Evolutionary conservation across 2,329 filamentous ascomycete species (phyloP), one percentile per base, ranked within the genome.

Genomic region (Cladosporium austrohemisphaericum): DNA sequence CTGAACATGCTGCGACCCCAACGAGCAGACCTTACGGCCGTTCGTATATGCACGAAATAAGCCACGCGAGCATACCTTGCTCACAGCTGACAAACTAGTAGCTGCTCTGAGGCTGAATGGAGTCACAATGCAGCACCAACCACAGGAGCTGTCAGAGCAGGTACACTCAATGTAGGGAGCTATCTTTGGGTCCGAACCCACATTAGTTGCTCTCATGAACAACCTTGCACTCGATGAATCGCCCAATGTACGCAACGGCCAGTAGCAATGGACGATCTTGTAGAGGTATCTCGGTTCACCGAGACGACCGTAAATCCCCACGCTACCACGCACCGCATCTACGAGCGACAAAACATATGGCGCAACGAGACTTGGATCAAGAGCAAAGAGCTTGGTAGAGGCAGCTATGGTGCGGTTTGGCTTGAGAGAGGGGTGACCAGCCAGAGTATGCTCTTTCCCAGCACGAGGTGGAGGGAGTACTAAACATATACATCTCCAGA

Each of bases 371-470:
- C 5, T 14, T 44, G 41, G 41, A 20, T 44, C 28, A 44, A 32
- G 41, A 32, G 41, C 19, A 22, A 33, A 11, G 26, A 44, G 16
- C 26, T 44, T 5, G 41, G 41, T 13, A 13, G 26, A 13, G 41
- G 41, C 26, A 32, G 41, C 28, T 44, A 44, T 10, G 41, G 41
- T 11, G 28, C 26, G 5, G 28, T 44, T 9, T 44, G 41, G 41
- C 28, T 31, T 4, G 41, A 44, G 19, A n/a, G 18, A 25, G 41
- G 33, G 16, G 8, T 14, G 7, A 18, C 32, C 8, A 44, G 41
- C 13, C 41, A 44, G 14, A 32, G 41, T 44, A 19, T 8, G 41
- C n/a, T n/a, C n/a, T n/a, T n/a, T n/a, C n/a, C n/a, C n/a, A n/a
- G n/a, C n/a, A n/a, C n/a, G n/a, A n/a, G n/a, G n/a, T n/a, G n/a